Base-by-base conservation (phyloP, 345 rosid genomes). In the Aurinia saxatilis region DNA sequence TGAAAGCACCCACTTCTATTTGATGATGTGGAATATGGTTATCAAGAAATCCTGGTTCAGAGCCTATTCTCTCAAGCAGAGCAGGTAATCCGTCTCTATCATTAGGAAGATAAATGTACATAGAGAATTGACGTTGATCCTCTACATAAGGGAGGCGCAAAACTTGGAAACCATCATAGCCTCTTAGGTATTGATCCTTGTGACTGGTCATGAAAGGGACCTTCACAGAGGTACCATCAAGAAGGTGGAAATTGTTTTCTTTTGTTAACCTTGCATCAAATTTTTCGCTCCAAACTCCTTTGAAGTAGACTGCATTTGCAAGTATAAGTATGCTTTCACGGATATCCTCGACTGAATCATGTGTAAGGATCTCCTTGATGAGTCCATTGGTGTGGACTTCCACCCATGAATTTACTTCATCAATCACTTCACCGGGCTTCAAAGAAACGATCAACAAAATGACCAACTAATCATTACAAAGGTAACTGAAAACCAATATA, bases 171-270 rank as follows among this genome's bases (percentile, higher is more conserved):
- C 77, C 79, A 34, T 84, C 76, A 39, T 73, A 84, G 59, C 63
- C 67, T 1, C 63, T 0, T 5, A 79, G 27, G 10, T 25, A 23
- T 47, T 89, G 95, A 17, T 77, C 40, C 72, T 84, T 75, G 34
- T 69, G 39, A 73, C 78, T 81, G 41, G 85, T 79, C 95, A 87
- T 87, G 71, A 82, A 87, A 5, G 91, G 91, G 19, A 66, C 88
- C 8, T 57, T 52, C 50, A 82, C 73, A 13, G 76, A 48, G 61
- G 54, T 66, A 8, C 82, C 88, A 57, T 72, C 56, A 11, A 72
- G 53, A 52, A 82, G 88, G 63, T 79, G 60, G 67, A 87, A 87
- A 48, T 84, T 88, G 41, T 57, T 6, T 27, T 82, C 81, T 55
- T 75, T 73, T 15, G 85, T 79, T 38, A 60, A 55, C 1, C 72